phyloP scores from a whole-genome alignment of 2,329 filamentous ascomycete genomes.

The Waltergamsia citrina region DNA sequence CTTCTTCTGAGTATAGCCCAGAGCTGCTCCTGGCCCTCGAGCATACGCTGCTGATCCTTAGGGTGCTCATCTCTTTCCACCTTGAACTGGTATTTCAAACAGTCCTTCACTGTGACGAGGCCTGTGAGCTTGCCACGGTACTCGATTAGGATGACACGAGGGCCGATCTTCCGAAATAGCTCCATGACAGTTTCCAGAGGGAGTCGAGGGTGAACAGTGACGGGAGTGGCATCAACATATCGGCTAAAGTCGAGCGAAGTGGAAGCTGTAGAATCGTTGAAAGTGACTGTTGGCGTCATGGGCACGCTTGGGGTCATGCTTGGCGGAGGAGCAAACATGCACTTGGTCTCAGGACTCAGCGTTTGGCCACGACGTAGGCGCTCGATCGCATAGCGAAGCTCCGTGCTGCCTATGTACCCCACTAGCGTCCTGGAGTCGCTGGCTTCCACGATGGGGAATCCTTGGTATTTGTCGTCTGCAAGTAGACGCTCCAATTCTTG shows the following conservation, averaged over 20 bases:
- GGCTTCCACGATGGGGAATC: conserved; percentile 85
- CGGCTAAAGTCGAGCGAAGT: conserved; percentile 68
- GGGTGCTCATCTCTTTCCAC: conserved; percentile 77
- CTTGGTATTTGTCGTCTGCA: conserved; percentile 73
- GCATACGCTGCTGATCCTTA: conserved; percentile 44
- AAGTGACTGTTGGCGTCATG: conserved; percentile 38
- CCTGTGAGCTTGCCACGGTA: conserved; percentile 76
- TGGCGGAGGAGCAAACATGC: conserved; percentile 55
- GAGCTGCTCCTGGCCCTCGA: conserved; percentile 53
- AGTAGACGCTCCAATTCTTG: conserved; percentile 70
- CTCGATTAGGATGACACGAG: conserved; percentile 86
- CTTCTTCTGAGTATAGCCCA: conserved; percentile 48
- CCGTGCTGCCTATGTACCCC: conserved; percentile 88
- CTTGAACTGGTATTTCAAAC: conserved; percentile 94
- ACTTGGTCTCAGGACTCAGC: conserved; percentile 59
- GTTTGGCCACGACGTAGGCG: conserved; percentile 62
- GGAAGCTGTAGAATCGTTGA: conserved; percentile 49
- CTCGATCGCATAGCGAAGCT: conserved; percentile 84
- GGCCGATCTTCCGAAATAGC: conserved; percentile 95
- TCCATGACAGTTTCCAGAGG: conserved; percentile 97
- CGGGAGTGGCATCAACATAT: conserved; percentile 81
- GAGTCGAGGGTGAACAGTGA: conserved; percentile 83
- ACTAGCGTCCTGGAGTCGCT: conserved; percentile 60
- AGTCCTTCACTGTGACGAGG: conserved; percentile 93
- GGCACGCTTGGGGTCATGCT: conserved; percentile 9